phyloP scores from a whole-genome alignment of 345 rosid species.

The Populus nigra region DNA sequence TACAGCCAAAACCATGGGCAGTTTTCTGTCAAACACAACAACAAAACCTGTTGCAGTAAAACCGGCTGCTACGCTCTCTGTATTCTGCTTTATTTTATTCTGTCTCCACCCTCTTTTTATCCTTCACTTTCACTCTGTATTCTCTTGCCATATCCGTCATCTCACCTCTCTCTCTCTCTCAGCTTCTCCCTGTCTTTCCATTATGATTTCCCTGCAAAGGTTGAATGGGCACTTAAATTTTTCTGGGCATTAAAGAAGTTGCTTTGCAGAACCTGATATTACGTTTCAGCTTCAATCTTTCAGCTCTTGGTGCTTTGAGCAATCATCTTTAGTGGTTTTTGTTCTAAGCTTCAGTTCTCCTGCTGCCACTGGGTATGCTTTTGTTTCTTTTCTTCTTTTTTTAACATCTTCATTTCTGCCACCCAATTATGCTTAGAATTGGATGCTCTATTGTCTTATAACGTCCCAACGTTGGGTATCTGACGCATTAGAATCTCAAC shows the following conservation, averaged over 20 bases:
- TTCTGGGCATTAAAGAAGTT: background rate
- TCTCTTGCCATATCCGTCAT: background rate
- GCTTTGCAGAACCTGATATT: background rate
- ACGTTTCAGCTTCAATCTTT: background rate
- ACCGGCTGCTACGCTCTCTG: constrained; percentile 10
- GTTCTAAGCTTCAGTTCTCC: background rate
- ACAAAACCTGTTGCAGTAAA: background rate
- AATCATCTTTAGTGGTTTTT: constrained; percentile 6
- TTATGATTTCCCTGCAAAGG: background rate
- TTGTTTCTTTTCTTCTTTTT: background rate
- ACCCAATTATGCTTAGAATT: background rate
- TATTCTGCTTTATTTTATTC: background rate
- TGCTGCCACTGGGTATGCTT: constrained; percentile 1
- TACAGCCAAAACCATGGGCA: constrained; percentile 20
- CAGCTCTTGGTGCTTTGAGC: constrained; percentile 6
- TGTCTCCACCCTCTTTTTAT: background rate
- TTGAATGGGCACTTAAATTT: background rate
- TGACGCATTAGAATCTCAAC: background rate
- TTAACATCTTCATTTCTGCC: background rate
- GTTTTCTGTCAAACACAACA: background rate
- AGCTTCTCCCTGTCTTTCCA: too few relatives aligned
- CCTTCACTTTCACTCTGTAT: background rate
- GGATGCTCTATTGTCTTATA: background rate
- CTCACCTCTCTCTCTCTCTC: background rate
- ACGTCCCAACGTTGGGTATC: background rate